Conservation (phyloP, 1,139 yeast genomes). For the Insectozyma bohioensis region DNA sequence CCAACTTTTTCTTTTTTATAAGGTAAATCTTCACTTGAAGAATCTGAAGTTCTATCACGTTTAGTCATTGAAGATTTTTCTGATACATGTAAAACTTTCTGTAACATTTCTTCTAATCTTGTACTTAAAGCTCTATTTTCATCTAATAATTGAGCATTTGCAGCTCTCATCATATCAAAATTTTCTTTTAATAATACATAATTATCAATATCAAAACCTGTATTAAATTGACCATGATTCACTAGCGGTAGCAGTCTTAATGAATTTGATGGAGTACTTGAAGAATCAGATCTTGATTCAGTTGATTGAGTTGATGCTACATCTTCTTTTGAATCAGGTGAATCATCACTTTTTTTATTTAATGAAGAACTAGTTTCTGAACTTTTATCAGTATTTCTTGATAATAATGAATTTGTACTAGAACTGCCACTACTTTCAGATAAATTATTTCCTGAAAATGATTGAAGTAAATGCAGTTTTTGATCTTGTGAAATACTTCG, state of each 20-base stretch:
- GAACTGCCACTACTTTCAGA: constrained; percentile 2
- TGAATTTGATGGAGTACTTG: constrained; percentile 3
- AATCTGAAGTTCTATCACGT: constrained; percentile 11
- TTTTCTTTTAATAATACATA: constrained; percentile 8
- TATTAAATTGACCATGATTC: not conserved
- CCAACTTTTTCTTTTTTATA: constrained; percentile 12
- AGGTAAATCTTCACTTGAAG: constrained; percentile 12
- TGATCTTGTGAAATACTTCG: not conserved
- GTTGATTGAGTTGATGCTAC: not conserved
- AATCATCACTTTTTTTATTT: no score
- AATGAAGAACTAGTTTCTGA: no score
- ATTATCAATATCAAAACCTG: constrained; percentile 1
- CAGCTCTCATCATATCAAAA: constrained; percentile 13
- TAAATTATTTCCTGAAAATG: not conserved
- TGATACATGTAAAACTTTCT: constrained; percentile 5
- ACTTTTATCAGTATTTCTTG: not conserved
- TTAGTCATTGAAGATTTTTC: constrained; percentile 6
- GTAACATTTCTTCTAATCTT: constrained; percentile 10
- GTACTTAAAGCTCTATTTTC: constrained; percentile 11
- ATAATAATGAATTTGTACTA: constrained; percentile 5
- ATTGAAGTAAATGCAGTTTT: not conserved
- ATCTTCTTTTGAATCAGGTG: not conserved
- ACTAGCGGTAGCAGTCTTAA: not conserved
- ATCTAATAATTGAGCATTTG: constrained; percentile 12
- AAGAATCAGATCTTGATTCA: constrained; percentile 6